Evolutionary conservation across 2,329 filamentous ascomycete genomes (phyloP).

Genomic region (Akanthomyces lecanii): DNA sequence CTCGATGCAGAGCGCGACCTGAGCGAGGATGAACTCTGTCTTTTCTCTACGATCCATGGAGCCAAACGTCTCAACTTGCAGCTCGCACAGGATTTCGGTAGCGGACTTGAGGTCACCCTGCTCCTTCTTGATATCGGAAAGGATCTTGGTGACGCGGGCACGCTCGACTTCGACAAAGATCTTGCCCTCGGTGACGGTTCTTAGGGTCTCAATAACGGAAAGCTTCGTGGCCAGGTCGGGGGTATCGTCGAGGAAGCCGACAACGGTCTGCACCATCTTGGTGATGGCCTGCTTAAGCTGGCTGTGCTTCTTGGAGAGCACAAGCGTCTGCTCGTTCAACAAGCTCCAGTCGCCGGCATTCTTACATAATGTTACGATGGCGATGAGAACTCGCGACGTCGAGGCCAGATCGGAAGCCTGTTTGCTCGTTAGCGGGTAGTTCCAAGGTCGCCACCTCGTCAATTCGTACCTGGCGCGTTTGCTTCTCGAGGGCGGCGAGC

Average conservation of each 20-base stretch:
- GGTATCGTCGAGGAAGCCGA: conserved; percentile 83
- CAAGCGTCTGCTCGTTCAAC: conserved; percentile 91
- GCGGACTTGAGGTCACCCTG: conserved; percentile 90
- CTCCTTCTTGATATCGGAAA: conserved; percentile 95
- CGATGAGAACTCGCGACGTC: conserved; percentile 80
- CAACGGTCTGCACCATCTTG: conserved; percentile 97
- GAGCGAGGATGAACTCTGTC: conserved; percentile 96
- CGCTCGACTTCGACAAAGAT: conserved; percentile 99
- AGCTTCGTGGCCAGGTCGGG: conserved; percentile 85
- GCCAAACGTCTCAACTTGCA: conserved; percentile 98
- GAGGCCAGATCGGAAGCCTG: conserved; percentile 94
- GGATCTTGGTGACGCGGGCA: conserved; percentile 87
- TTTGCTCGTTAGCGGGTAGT: conserved; percentile 23
- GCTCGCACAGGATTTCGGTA: conserved; percentile 88
- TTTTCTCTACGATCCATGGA: conserved; percentile 97
- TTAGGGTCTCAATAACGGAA: conserved; percentile 86
- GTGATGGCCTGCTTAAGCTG: conserved; percentile 99
- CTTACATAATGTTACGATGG: conserved; percentile 93
- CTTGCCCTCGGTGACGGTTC: conserved; percentile 98
- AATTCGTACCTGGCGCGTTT: conserved; percentile 80
- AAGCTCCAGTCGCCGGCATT: conserved; percentile 87
- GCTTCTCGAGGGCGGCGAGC: conserved; percentile 87
- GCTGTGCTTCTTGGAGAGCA: conserved; percentile 98
- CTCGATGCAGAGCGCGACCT: conserved; percentile 92
- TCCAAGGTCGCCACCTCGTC: conserved; percentile 1